These are phyloP conservation scores for Colletotrichum endophyticum DNA, from an alignment of 2,329 filamentous ascomycete species.

Conservation along the genomic window DNA sequence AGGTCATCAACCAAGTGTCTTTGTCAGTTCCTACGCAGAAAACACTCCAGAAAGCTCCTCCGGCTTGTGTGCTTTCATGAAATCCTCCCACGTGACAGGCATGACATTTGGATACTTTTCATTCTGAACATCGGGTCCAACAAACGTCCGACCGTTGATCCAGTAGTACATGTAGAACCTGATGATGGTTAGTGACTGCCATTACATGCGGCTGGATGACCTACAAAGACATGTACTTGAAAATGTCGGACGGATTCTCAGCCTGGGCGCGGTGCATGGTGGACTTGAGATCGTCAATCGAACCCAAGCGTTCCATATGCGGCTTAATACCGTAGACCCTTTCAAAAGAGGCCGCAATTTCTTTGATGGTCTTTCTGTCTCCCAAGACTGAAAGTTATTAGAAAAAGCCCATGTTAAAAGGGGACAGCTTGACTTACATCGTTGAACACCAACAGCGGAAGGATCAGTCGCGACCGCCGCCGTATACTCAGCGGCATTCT, in stretches of 20 bases:
- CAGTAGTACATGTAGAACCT: neutral
- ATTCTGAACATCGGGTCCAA: neutral
- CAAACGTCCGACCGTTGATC: neutral
- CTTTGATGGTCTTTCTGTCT: neutral
- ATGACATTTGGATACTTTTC: neutral
- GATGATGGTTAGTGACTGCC: neutral
- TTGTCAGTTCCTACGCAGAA: neutral
- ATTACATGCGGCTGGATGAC: neutral
- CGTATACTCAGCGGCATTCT: slow-evolving; percentile 39
- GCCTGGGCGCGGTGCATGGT: neutral
- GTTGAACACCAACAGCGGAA: neutral
- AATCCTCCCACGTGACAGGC: neutral
- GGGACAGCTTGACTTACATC: neutral
- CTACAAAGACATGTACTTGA: neutral
- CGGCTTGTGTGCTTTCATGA: neutral
- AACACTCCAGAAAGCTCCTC: neutral
- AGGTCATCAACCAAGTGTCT: neutral
- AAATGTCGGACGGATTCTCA: neutral
- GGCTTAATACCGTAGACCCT: neutral
- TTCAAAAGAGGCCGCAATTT: neutral
- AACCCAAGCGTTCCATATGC: neutral
- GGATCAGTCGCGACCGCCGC: slow-evolving; percentile 9
- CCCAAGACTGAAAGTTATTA: neutral
- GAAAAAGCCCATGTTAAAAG: fast-evolving
- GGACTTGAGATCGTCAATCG: neutral